Conservation (phyloP, 345 rosid genomes). For the Hibiscus mutabilis region DNA sequence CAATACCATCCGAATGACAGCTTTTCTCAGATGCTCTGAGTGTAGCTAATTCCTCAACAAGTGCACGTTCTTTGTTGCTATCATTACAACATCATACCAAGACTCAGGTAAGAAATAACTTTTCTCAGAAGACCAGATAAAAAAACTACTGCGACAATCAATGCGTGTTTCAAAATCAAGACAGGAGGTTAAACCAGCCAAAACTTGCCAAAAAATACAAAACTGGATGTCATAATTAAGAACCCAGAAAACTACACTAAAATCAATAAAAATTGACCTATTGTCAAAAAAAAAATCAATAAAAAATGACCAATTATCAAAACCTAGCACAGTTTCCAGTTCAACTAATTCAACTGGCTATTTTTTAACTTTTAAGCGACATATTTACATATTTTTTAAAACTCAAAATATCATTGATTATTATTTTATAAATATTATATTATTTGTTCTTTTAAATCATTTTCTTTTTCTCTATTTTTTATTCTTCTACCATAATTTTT, state of each 20-base stretch:
- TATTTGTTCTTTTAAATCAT: too few relatives aligned
- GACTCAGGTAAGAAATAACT: slow-evolving; percentile 3
- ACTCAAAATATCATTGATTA: too few relatives aligned
- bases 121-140: neutral
- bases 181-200: too few relatives aligned
- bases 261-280: neutral
- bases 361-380: too few relatives aligned
- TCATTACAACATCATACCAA: slow-evolving; percentile 15
- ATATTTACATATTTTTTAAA: too few relatives aligned
- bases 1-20: slow-evolving; percentile 33
- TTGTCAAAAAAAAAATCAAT: neutral
- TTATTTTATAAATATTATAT: too few relatives aligned
- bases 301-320: neutral
- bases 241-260: neutral
- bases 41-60: slow-evolving; percentile 61
- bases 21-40: slow-evolving; percentile 36
- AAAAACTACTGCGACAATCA: neutral
- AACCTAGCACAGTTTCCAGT: neutral
- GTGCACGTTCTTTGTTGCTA: slow-evolving; percentile 59
- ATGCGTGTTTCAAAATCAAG: too few relatives aligned
- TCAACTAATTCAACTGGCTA: neutral
- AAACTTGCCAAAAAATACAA: too few relatives aligned
- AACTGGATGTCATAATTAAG: neutral
- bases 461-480: too few relatives aligned
- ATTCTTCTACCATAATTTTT: too few relatives aligned